Percentiles rank a stretch among this genome's conserved stretches.
Conservation (phyloP, 2,329 filamentous ascomycete species). For the Colletotrichum sp. region DNA sequence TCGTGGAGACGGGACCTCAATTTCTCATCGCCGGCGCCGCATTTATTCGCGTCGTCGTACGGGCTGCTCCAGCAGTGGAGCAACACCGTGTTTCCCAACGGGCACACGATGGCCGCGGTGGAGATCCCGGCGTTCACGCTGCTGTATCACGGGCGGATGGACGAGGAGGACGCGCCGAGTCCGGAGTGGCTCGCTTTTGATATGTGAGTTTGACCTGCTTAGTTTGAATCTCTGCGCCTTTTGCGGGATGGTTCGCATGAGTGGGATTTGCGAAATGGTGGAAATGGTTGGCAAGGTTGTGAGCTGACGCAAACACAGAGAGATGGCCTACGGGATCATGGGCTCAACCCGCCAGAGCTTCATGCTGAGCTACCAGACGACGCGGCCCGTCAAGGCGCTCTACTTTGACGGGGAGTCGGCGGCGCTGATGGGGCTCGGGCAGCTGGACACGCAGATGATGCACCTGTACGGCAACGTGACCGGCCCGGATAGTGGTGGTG, state of each 20-base stretch:
- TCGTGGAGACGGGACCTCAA: conserved; percentile 33
- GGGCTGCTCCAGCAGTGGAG: conserved; percentile 54
- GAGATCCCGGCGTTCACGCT: conserved; percentile 50
- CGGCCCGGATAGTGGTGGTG: conserved; percentile 29
- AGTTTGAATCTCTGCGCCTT: background rate
- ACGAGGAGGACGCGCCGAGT: conserved; percentile 44
- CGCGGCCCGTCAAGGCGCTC: conserved; percentile 43
- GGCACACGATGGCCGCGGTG: conserved; percentile 51
- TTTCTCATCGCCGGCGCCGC: conserved; percentile 51
- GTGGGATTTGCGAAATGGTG: too few species aligned
- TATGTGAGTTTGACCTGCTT: conserved; percentile 30
- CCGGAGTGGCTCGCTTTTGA: conserved; percentile 60
- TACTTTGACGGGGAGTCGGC: conserved; percentile 59
- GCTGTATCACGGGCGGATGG: conserved; percentile 53
- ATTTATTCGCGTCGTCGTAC: conserved; percentile 52
- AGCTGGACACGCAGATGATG: conserved; percentile 54
- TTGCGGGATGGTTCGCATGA: too few species aligned
- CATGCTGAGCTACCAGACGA: conserved; percentile 54
- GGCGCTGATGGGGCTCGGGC: conserved; percentile 49
- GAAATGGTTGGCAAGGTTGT: too few species aligned
- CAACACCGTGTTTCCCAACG: conserved; percentile 57
- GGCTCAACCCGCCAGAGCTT: conserved; percentile 45
- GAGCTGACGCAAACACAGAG: conserved; percentile 26
- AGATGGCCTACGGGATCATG: conserved; percentile 61
- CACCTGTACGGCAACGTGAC: conserved; percentile 52